A percentile compares a stretch with the other conserved stretches of the same genome.
phyloP scores from a whole-genome alignment of 306 rosid genomes.

The Medicago ruthenica region DNA sequence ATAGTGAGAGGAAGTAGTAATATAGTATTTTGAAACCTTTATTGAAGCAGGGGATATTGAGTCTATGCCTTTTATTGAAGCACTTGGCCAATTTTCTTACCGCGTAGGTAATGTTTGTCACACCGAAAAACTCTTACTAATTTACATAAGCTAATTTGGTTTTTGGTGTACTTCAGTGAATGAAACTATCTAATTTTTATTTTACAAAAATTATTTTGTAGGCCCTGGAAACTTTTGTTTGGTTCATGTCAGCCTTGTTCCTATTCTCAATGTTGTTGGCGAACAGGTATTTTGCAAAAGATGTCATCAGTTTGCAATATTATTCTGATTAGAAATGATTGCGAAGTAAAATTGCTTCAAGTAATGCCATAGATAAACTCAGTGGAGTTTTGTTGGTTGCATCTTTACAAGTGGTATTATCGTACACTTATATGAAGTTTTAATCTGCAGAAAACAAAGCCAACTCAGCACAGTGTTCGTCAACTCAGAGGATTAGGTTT shows the following conservation, averaged over 20 bases:
- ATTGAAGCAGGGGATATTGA: slow-evolving; percentile 80
- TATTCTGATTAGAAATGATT: slow-evolving; percentile 18
- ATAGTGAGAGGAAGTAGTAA: background rate
- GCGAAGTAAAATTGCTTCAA: slow-evolving; percentile 1
- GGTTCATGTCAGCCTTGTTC: slow-evolving; percentile 88
- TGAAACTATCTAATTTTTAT: slow-evolving; percentile 23
- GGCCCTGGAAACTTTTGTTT: slow-evolving; percentile 84
- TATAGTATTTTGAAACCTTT: background rate
- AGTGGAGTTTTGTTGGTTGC: slow-evolving; percentile 7
- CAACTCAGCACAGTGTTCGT: slow-evolving; percentile 92
- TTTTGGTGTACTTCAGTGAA: slow-evolving; percentile 26
- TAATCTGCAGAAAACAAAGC: slow-evolving; percentile 80
- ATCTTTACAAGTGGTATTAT: slow-evolving; percentile 19
- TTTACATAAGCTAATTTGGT: slow-evolving; percentile 14
- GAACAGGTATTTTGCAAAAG: slow-evolving; percentile 68
- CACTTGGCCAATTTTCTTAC: slow-evolving; percentile 85
- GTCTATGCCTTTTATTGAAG: slow-evolving; percentile 87
- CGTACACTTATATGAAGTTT: slow-evolving; percentile 28
- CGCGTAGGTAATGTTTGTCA: slow-evolving; percentile 69
- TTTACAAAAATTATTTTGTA: slow-evolving; percentile 5
- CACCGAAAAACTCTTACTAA: slow-evolving; percentile 4
- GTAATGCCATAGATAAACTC: background rate
- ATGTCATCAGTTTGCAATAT: slow-evolving; percentile 22
- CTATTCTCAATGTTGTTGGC: slow-evolving; percentile 82
- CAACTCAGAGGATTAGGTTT: slow-evolving; percentile 87